phyloP scores from a whole-genome alignment of 495 filamentous ascomycete species.

The Lepraria neglecta region DNA sequence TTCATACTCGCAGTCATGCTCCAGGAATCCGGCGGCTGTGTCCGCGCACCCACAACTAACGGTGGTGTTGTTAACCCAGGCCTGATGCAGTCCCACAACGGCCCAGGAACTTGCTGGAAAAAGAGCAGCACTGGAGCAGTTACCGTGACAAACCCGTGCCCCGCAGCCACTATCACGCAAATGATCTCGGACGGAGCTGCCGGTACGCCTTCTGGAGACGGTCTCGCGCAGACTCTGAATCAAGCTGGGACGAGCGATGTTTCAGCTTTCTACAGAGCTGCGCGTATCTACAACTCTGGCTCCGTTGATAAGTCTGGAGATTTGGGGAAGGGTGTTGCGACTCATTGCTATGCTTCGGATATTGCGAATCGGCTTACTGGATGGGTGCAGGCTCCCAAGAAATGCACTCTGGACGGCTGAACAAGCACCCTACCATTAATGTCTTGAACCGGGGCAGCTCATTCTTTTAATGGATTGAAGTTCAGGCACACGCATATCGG shows the following conservation, averaged over 20 bases:
- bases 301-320: constrained; percentile 40
- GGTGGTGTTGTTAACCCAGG: constrained; percentile 47
- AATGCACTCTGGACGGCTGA: constrained; percentile 24
- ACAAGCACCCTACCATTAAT: background rate
- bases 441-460: too few relatives aligned
- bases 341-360: constrained; percentile 52
- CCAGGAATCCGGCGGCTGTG: constrained; percentile 56
- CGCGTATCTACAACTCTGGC: constrained; percentile 55
- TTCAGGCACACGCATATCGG: too few relatives aligned
- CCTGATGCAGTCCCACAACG: constrained; percentile 51
- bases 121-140: constrained; percentile 27
- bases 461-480: background rate
- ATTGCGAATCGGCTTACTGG: constrained; percentile 52
- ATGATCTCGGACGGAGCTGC: constrained; percentile 47
- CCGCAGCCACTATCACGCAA: constrained; percentile 35
- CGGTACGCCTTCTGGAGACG: constrained; percentile 38
- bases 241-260: constrained; percentile 31
- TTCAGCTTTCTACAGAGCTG: constrained; percentile 44
- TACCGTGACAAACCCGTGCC: constrained; percentile 38
- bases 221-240: constrained; percentile 37
- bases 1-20: constrained; percentile 54
- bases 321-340: constrained; percentile 46
- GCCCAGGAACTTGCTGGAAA: constrained; percentile 41
- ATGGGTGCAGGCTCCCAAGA: constrained; percentile 32
- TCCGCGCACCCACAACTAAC: constrained; percentile 45